phyloP scores from a whole-genome alignment of 1,139 yeast species.

The Geotrichum armillariae region DNA sequence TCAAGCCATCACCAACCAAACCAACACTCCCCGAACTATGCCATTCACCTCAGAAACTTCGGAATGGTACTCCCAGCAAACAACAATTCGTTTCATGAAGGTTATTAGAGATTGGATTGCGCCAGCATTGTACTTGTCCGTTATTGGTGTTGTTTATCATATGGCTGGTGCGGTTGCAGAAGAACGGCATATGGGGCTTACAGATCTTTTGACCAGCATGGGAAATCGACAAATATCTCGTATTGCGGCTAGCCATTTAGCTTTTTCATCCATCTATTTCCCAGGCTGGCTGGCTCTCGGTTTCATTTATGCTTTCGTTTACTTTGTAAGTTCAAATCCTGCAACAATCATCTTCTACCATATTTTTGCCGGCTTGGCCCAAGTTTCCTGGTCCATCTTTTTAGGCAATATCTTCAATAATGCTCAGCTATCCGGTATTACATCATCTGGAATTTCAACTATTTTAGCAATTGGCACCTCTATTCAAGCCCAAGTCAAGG shows the following conservation, averaged over 20 bases:
- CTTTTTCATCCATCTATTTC: conserved; percentile 36
- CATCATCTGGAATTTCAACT: conserved; percentile 37
- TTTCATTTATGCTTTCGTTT: conserved; percentile 28
- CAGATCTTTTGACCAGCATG: conserved; percentile 38
- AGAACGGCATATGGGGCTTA: conserved; percentile 39
- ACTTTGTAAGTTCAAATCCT: conserved; percentile 32
- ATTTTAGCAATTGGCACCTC: conserved; percentile 38
- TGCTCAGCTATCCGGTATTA: conserved; percentile 41
- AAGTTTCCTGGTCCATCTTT: conserved; percentile 38
- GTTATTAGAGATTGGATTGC: conserved; percentile 36
- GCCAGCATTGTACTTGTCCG: conserved; percentile 39
- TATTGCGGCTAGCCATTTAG: conserved; percentile 32
- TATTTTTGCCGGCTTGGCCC: conserved; percentile 37
- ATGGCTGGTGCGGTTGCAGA: conserved; percentile 38
- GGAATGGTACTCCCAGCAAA: conserved; percentile 29
- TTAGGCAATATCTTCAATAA: conserved; percentile 37
- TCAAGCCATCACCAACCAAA: conserved; percentile 34
- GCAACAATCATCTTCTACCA: conserved; percentile 38
- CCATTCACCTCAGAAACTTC: conserved; percentile 37
- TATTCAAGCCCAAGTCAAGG: conserved; percentile 33
- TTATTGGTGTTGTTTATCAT: conserved; percentile 42
- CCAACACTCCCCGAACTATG: conserved; percentile 33
- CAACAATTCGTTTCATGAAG: conserved; percentile 33
- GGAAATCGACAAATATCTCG: conserved; percentile 34
- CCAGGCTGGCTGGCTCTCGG: conserved; percentile 40